Evolutionary conservation across 805 yeast genomes (phyloP), one percentile per base, ranked within the genome.

Genomic region (Blastobotrys peoriensis): DNA sequence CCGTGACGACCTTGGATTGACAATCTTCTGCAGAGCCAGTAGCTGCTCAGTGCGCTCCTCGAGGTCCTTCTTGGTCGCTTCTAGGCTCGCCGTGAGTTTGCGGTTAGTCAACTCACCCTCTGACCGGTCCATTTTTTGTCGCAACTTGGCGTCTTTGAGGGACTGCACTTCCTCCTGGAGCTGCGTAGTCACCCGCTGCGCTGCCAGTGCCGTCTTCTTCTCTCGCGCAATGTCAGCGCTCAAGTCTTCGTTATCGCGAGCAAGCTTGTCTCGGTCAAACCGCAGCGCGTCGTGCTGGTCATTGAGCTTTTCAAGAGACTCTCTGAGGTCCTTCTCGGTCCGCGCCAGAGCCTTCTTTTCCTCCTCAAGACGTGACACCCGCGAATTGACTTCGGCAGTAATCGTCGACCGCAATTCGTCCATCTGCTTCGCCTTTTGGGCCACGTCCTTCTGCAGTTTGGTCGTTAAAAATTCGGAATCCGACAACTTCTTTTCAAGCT

Each of bases 331-430:
- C 25, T 50, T 46, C 21, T 54, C 53, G 23, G 68, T 73, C 23
- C 62, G 63, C 34, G 69, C 73, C 50, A 67, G 65, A 38, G 62
- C 60, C 47, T 67, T 73, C 48, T 67, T 73, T 3, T 76, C 80
- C 35, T 70, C 64, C 13, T 63, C 68, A 47, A 71, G 70, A 27
- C 63, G 63, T 28, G 67, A 61, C 45, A 70, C 75, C 27, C 48
- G 43, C 4, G 46, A 36, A 25, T 47, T 22, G 28, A 48, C 46
- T 33, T 53, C 53, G 4, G 43, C 39, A 15, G 44, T 44, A 18
- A 49, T 45, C 16, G 56, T 51, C 3, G 42, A 33, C 4, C 53
- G 50, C 16, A 56, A 41, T 33, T 54, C 48, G 4, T 49, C 49
- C 46, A 55, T 42, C 43, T 56, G 59, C 21, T 36, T 33, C 19